Evolutionary conservation across 768 basidiomycete genomes (phyloP).

Genomic region (Serendipita sp.): DNA sequence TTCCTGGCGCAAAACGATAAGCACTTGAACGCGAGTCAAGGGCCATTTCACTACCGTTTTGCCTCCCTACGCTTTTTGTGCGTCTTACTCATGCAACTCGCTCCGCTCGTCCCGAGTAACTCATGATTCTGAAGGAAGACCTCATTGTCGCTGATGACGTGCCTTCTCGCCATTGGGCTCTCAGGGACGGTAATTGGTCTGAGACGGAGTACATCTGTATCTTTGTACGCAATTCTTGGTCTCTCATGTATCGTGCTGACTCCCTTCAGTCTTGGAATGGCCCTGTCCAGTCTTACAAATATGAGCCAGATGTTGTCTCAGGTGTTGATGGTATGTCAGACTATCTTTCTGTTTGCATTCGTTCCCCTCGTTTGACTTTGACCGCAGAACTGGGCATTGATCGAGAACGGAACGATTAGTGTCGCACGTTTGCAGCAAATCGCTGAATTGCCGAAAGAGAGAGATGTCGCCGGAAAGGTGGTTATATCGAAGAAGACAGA

Average conservation of each 20-base stretch:
- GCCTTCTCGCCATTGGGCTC: constrained; percentile 8
- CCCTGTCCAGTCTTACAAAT: constrained; percentile 2
- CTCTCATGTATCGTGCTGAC: not conserved
- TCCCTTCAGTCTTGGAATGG: constrained; percentile 3
- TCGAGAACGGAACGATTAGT: constrained; percentile 9
- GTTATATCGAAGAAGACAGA: not conserved
- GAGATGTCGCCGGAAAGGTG: not conserved
- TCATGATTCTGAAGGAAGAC: not conserved
- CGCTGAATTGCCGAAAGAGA: not conserved
- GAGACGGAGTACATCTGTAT: not conserved
- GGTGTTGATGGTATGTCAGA: not conserved
- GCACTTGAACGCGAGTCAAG: constrained; percentile 7
- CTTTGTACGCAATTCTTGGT: not conserved
- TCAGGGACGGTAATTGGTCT: not conserved
- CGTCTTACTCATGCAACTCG: not conserved
- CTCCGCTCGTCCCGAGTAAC: not conserved
- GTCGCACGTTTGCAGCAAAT: constrained; percentile 8
- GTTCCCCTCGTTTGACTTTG: too few species aligned
- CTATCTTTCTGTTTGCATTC: too few species aligned
- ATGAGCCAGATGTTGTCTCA: not conserved
- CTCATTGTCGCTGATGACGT: not conserved
- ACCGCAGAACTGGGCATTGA: not conserved
- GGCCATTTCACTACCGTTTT: constrained; percentile 9
- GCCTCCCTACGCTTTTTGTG: constrained; percentile 9
- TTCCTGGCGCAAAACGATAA: not conserved